Conservation (phyloP, 2,329 filamentous ascomycete genomes). For the Pestalotiopsis sp. region DNA sequence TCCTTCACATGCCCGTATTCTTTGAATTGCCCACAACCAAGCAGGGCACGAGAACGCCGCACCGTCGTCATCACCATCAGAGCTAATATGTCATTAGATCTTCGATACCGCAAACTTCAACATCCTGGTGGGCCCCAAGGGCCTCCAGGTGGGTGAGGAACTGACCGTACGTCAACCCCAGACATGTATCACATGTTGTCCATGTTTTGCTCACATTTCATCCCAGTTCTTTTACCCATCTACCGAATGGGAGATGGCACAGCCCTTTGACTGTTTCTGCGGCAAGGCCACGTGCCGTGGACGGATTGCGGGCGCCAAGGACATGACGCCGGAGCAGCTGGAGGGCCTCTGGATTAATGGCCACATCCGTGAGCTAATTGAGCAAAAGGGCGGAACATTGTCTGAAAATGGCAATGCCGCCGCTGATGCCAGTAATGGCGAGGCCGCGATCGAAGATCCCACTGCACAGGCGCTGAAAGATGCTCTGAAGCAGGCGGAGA, state of each 20-base stretch:
- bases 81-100: conserved; percentile 43
- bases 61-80: background rate
- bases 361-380: conserved; percentile 60
- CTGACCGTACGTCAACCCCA: conserved; percentile 47
- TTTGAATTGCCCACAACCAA: background rate
- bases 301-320: conserved; percentile 63
- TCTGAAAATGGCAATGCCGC: conserved; percentile 20
- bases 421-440: background rate
- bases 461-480: conserved; percentile 45
- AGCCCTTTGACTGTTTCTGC: conserved; percentile 71
- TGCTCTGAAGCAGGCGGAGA: conserved; percentile 48
- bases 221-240: conserved; percentile 72
- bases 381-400: conserved; percentile 36
- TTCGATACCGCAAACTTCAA: conserved; percentile 62
- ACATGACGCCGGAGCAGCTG: conserved; percentile 58
- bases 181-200: background rate
- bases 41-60: background rate
- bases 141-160: conserved; percentile 58
- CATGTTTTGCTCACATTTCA: conserved; percentile 1
- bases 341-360: conserved; percentile 63
- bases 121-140: conserved; percentile 60
- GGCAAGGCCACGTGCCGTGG: conserved; percentile 59
- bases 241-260: conserved; percentile 75
- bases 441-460: conserved; percentile 32
- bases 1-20: background rate